Evolutionary conservation across 192 early-diverging fungal species (phyloP).

Genomic region (Globomyces pollinis-pini): DNA sequence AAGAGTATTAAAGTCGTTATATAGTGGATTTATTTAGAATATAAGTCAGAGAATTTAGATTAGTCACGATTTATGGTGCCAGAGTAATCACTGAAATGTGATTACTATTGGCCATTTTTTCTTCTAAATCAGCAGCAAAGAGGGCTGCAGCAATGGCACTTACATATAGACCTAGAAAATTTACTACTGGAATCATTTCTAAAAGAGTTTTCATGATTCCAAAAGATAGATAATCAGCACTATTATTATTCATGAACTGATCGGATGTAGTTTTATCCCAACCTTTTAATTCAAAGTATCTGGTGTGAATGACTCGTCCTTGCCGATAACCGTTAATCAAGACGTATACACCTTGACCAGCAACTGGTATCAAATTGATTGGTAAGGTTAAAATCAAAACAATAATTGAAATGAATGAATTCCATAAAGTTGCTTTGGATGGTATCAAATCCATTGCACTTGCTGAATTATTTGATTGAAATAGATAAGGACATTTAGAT

Average conservation of each 20-base stretch:
- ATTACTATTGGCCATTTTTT: no score
- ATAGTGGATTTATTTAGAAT: no score
- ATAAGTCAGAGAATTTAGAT: no score
- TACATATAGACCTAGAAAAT: not conserved
- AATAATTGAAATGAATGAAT: no score
- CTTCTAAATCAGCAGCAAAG: not conserved
- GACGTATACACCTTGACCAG: not conserved
- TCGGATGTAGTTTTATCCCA: not conserved
- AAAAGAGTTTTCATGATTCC: not conserved
- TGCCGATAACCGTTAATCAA: not conserved
- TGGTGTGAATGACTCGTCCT: not conserved
- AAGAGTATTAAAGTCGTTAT: no score
- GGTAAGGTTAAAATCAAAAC: no score
- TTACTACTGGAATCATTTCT: not conserved
- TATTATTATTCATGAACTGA: not conserved
- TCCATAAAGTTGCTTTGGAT: no score
- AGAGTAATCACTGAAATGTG: no score
- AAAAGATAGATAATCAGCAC: not conserved
- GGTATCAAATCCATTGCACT: no score
- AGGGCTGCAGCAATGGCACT: not conserved
- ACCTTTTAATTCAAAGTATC: not conserved
- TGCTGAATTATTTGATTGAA: no score
- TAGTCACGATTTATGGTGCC: no score
- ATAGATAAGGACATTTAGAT: no score
- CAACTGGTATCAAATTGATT: not conserved